Percentiles rank a stretch among this genome's conserved stretches.
Evolutionary conservation across 2,329 filamentous ascomycete genomes (phyloP).

Genomic region (Pseudonectria buxi): DNA sequence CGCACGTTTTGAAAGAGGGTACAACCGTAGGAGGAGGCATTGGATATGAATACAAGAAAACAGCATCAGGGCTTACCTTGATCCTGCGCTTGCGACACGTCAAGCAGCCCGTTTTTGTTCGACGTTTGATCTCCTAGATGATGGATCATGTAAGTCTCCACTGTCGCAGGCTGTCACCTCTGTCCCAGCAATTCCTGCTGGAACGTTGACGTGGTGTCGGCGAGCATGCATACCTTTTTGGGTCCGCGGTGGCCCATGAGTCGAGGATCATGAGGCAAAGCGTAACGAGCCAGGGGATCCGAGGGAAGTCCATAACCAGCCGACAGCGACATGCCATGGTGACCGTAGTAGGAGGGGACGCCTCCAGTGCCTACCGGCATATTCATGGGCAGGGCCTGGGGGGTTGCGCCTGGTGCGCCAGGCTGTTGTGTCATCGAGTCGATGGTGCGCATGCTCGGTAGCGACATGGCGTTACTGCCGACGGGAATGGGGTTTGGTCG

Average conservation of each 20-base stretch:
- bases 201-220: no score
- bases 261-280: slow-evolving; percentile 42
- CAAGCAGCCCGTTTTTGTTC: slow-evolving; percentile 57
- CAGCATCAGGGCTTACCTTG: slow-evolving; percentile 43
- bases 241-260: slow-evolving; percentile 43
- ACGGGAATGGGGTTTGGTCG: slow-evolving; percentile 22
- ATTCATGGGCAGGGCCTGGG: slow-evolving; percentile 32
- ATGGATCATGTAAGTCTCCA: background rate
- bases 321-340: slow-evolving; percentile 28
- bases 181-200: no score
- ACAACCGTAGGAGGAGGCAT: slow-evolving; percentile 4
- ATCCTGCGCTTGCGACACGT: slow-evolving; percentile 56
- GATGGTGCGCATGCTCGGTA: slow-evolving; percentile 37
- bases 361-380: slow-evolving; percentile 23
- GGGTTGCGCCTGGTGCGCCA: slow-evolving; percentile 24
- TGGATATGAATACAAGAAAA: slow-evolving; percentile 11
- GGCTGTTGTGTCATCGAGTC: slow-evolving; percentile 27
- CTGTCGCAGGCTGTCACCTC: no score
- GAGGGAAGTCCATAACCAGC: slow-evolving; percentile 36
- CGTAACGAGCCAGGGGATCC: slow-evolving; percentile 39
- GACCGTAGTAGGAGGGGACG: slow-evolving; percentile 37
- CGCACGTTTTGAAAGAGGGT: background rate
- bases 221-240: slow-evolving; percentile 44
- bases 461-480: slow-evolving; percentile 25
- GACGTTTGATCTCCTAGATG: slow-evolving; percentile 55